These are phyloP conservation scores for Anisodus tanguticus DNA, from an alignment of 257 asterid species.

Conservation along the genomic window DNA sequence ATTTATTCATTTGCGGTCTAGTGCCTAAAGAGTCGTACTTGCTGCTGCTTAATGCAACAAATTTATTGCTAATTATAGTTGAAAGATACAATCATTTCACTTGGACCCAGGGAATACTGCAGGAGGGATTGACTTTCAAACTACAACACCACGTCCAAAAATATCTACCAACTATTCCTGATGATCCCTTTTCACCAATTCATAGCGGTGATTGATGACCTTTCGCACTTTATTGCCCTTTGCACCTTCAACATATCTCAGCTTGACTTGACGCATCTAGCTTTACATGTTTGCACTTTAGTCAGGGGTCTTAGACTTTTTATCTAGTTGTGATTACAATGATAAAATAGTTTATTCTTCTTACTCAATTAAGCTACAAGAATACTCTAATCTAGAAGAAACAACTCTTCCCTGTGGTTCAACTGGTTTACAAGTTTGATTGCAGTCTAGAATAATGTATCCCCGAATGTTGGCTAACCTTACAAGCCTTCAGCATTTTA, in stretches of 20 bases:
- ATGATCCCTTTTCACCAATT: neutral
- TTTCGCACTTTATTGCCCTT: neutral
- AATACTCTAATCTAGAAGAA: neutral
- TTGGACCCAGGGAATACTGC: neutral
- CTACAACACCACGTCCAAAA: neutral
- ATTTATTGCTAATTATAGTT: neutral
- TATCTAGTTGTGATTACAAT: neutral
- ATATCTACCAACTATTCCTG: neutral
- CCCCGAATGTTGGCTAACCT: neutral
- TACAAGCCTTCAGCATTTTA: neutral
- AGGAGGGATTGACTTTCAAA: neutral
- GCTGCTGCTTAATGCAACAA: neutral
- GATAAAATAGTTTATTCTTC: neutral
- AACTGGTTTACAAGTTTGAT: conserved; percentile 1
- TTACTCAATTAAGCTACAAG: neutral
- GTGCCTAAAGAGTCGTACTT: neutral
- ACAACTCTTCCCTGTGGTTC: neutral
- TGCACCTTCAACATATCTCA: neutral
- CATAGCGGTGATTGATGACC: neutral
- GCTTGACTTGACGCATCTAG: neutral
- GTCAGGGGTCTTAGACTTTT: neutral
- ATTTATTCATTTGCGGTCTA: neutral
- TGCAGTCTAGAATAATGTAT: neutral
- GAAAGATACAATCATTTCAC: neutral
- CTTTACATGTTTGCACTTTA: neutral